phyloP scores from a whole-genome alignment of 345 rosid species.

The Eucalyptus rudis region DNA sequence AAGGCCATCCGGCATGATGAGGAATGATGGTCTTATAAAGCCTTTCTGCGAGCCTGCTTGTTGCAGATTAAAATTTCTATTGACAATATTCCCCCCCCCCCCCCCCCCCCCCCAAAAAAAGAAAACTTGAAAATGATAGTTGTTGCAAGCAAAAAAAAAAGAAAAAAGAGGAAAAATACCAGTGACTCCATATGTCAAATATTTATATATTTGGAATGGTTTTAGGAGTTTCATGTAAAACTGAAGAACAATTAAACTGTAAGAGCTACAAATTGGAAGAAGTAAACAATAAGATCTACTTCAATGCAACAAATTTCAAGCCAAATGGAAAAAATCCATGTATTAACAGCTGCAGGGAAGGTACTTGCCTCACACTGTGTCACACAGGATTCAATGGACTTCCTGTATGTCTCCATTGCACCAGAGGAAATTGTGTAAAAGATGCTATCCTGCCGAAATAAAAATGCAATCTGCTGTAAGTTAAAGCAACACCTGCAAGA shows the following conservation, averaged over 20 bases:
- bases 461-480: background rate
- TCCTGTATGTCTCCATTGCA: constrained; percentile 70
- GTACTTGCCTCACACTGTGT: constrained; percentile 39
- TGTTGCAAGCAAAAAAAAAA: background rate
- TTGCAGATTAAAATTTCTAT: background rate
- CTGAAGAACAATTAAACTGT: background rate
- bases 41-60: background rate
- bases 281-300: background rate
- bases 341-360: background rate
- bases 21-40: background rate
- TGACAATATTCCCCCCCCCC: background rate
- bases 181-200: background rate
- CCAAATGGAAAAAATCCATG: background rate
- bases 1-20: background rate
- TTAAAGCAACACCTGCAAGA: background rate
- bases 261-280: background rate
- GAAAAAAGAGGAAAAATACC: background rate
- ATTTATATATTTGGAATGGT: background rate
- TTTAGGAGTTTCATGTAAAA: background rate
- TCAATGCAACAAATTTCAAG: background rate
- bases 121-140: background rate
- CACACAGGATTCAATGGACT: constrained; percentile 66
- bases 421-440: constrained; percentile 83
- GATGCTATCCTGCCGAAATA: constrained; percentile 63
- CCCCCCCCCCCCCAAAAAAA: no score